Base-by-base conservation (phyloP, 2,329 filamentous ascomycete species). In the Monilinia vaccinii-corymbosi region DNA sequence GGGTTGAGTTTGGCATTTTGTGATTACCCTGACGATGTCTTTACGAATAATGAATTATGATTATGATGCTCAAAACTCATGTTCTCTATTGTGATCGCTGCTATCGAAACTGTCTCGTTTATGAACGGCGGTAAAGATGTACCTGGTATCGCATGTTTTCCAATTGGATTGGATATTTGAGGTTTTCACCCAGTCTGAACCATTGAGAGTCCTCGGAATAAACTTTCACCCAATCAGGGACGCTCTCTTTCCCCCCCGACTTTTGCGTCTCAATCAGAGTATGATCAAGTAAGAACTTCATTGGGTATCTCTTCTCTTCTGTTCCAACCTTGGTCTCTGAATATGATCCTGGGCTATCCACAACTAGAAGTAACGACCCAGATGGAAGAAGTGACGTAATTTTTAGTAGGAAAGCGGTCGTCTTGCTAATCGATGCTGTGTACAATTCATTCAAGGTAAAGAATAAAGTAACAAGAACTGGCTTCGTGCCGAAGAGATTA, bases 401-500 rank as follows among this genome's bases (percentile, higher is more conserved):
- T 0, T 77, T 77, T 4, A 91, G 79, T 0, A 99, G 78, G 65
- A 97, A 86, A 4, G 78, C 77, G 0, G 93, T 96, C 0, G 93
- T 91, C 66, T 85, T 83, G 2, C 85, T 78, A 51, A 85, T 77
- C 1, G 86, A 90, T 0, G 83, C 78, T 0, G 89, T 87, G 76
- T 97, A 97, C 0, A 99, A 84, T 75, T 99, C 94, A 73, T 97
- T 97, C 50, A 97, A 81, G 0, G 93, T 97, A 78, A 97, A 99
- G 75, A 97, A 83, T 14, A 97, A 75, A 0, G 92, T 96, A 16
- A 96, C 77, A 0, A 97, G 74, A 4, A 79, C 66, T 11, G 80
- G 76, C 40, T 75, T 66, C 1, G 63, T 60, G 4, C 68, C 70
- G 21, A 68, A 52, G 10, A 71, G 46, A 18, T 62, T 45, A 32